Evolutionary conservation across 2,329 filamentous ascomycete genomes (phyloP).

Genomic region (Penicillium sp.): DNA sequence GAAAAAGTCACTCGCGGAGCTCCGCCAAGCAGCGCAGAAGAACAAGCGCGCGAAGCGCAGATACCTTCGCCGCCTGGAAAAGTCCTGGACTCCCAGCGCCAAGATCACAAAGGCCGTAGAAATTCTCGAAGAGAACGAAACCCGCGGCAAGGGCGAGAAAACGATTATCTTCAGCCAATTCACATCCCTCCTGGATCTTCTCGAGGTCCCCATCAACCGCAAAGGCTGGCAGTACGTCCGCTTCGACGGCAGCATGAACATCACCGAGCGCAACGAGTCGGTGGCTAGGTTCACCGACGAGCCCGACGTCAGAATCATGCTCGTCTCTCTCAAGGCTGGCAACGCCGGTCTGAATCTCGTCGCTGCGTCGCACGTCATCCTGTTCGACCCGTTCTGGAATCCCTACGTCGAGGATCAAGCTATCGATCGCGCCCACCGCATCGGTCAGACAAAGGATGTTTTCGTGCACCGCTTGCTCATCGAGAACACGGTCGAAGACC

Average conservation of each 20-base stretch:
- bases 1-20: conserved; percentile 60
- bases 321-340: conserved; percentile 77
- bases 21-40: conserved; percentile 67
- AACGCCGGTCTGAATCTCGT: conserved; percentile 87
- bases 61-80: conserved; percentile 69
- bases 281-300: conserved; percentile 69
- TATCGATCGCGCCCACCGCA: conserved; percentile 84
- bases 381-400: conserved; percentile 94
- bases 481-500: conserved; percentile 79
- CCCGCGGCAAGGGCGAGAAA: conserved; percentile 64
- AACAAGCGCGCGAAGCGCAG: conserved; percentile 66
- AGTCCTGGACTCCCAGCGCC: conserved; percentile 71
- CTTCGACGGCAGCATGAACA: conserved; percentile 76
- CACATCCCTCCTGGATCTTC: conserved; percentile 74
- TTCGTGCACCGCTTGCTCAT: conserved; percentile 79
- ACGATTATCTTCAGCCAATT: conserved; percentile 83
- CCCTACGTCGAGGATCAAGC: conserved; percentile 92
- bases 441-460: conserved; percentile 75
- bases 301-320: conserved; percentile 65
- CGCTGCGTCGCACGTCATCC: conserved; percentile 80
- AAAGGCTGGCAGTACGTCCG: conserved; percentile 63
- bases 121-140: conserved; percentile 57
- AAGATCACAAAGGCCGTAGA: conserved; percentile 72
- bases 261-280: conserved; percentile 65
- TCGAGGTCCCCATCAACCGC: conserved; percentile 71